phyloP scores from a whole-genome alignment of 495 filamentous ascomycete genomes.

The Schizothecium vesticola region DNA sequence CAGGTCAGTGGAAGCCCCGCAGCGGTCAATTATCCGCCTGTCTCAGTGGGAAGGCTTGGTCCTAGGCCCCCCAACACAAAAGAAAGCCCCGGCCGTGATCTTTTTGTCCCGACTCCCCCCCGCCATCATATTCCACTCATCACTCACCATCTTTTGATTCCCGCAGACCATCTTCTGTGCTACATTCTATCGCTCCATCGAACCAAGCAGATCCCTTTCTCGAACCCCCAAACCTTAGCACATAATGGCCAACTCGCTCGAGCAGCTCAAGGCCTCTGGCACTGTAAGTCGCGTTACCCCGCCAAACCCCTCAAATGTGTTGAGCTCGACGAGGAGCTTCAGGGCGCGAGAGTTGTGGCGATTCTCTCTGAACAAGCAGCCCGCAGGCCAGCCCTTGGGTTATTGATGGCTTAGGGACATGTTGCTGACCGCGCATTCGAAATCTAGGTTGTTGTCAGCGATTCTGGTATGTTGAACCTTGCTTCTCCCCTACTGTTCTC shows the following conservation, averaged over 20 bases:
- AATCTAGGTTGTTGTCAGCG: constrained; percentile 80
- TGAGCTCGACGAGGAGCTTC: constrained; percentile 12
- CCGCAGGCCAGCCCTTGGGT: background rate
- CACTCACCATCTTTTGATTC: background rate
- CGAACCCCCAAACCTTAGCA: background rate
- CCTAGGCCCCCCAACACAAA: constrained; percentile 9
- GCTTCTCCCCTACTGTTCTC: background rate
- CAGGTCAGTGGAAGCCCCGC: constrained; percentile 1
- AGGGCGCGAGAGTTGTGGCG: background rate
- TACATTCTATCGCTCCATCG: background rate
- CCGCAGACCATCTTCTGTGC: background rate
- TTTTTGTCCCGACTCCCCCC: background rate
- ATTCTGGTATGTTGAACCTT: constrained; percentile 69
- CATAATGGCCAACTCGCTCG: constrained; percentile 79
- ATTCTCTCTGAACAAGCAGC: background rate
- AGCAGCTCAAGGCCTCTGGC: constrained; percentile 93
- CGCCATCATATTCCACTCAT: background rate
- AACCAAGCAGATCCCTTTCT: background rate
- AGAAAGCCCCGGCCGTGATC: constrained; percentile 7
- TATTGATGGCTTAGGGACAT: background rate
- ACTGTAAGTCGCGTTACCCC: constrained; percentile 66
- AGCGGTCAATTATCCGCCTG: constrained; percentile 11
- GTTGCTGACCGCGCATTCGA: constrained; percentile 24
- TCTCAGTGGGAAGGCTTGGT: background rate
- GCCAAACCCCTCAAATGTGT: constrained; percentile 28